phyloP scores from a whole-genome alignment of 78 protist species.

The Polysphondylium violaceum region DNA sequence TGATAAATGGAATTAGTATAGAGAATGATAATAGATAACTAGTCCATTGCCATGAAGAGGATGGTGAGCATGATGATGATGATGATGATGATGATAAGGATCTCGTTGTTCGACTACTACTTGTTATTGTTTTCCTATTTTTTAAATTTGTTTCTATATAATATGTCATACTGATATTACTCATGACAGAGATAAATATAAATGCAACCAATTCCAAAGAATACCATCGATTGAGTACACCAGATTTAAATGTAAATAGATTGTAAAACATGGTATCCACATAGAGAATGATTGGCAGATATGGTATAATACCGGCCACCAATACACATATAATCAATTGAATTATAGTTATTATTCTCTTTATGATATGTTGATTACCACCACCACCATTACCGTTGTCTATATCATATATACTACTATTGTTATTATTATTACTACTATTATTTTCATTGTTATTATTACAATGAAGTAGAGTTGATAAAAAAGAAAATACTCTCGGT shows the following conservation, averaged over 20 bases:
- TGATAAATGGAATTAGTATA: neutral
- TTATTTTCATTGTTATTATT: neutral
- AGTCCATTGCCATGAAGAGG: conserved; percentile 18
- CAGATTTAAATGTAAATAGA: neutral
- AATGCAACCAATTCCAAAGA: neutral
- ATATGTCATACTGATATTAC: neutral
- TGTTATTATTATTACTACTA: conserved; percentile 1
- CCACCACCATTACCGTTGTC: neutral
- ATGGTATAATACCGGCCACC: neutral
- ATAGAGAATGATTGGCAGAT: neutral
- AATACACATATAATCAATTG: neutral
- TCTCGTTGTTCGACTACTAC: neutral
- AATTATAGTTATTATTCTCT: neutral
- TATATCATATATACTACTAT: neutral
- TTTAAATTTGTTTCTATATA: neutral
- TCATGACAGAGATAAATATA: neutral
- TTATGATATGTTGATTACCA: neutral
- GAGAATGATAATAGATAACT: conserved; percentile 4
- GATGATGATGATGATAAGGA: neutral
- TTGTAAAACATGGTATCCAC: neutral
- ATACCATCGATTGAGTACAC: conserved; percentile 16
- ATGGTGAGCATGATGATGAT: neutral
- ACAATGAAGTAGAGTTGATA: too few species aligned
- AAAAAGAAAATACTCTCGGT: too few species aligned
- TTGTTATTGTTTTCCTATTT: neutral